Base-by-base conservation (phyloP, 1,139 yeast genomes). In the Suhomyces maxii region DNA sequence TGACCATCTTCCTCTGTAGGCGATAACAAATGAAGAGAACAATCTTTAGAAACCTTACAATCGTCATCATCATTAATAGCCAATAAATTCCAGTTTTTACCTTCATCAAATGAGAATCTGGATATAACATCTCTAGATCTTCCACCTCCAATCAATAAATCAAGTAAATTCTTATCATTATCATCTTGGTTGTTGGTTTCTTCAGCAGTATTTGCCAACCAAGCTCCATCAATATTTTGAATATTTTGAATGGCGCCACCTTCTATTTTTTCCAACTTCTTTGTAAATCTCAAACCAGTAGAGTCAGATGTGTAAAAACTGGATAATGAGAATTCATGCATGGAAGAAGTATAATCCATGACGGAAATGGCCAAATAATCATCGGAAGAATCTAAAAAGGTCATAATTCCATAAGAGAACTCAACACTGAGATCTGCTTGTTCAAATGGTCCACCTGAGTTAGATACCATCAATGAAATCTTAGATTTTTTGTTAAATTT, bases 151-250 rank as follows among this genome's bases (percentile, higher is more conserved):
- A 65, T 57, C n/a, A 58, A 43, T 28, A 56, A 39, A 51, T 70
- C 74, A 32, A 68, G 51, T 6, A 66, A 47, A 0, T 65, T 49
- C 37, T 61, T 57, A 6, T 54, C 59, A n/a, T 51, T 46, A n/a
- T 56, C 55, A 6, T 49, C 49, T 8, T 53, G 57, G 8, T 53
- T 53, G 3, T 42, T 37, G 3, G 45, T 48, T 10, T 49, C 55
- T 26, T 48, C 48, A 3, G 53, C 67, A 12, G 58, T 56, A 52
- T 79, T 79, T n/a, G 83, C 80, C 39, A 86, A 60, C 84, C 89
- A 80, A 14, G 82, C 80, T 11, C 95, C 95, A 51, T 86, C 90
- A 36, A 86, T 72, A n/a, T 76, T 76, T 52, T 82, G 77, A 8
- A 84, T 73, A 52, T 80, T 80, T 37, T 73, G 75, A 23, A 83